Evolutionary conservation across 345 rosid genomes (phyloP).

Genomic region (Rhodamnia rubescens): DNA sequence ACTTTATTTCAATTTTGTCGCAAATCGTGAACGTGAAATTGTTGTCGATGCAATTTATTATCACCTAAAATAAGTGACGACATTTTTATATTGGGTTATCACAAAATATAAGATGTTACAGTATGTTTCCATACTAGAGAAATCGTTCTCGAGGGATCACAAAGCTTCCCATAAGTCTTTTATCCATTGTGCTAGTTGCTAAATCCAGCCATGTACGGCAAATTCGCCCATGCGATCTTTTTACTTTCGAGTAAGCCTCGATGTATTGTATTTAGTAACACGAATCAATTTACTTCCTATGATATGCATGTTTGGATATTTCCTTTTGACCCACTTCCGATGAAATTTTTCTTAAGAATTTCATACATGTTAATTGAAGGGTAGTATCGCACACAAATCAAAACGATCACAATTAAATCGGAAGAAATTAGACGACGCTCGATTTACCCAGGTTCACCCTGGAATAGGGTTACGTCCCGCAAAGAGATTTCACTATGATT

Average conservation of each 20-base stretch:
- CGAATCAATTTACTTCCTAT: neutral
- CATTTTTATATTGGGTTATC: neutral
- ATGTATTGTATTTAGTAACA: neutral
- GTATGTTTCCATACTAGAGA: neutral
- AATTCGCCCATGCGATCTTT: too few relatives aligned
- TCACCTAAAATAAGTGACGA: neutral
- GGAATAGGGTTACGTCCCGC: too few relatives aligned
- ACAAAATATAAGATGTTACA: neutral
- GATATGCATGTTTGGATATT: rapidly evolving
- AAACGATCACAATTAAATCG: too few relatives aligned
- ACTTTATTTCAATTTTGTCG: neutral
- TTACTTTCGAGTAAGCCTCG: too few relatives aligned
- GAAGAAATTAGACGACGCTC: too few relatives aligned
- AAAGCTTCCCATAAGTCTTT: too few relatives aligned
- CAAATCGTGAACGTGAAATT: rapidly evolving
- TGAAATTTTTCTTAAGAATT: neutral
- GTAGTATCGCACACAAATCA: too few relatives aligned
- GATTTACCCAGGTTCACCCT: too few relatives aligned
- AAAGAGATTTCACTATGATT: too few relatives aligned
- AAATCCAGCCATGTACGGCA: too few relatives aligned
- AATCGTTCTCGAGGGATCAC: neutral
- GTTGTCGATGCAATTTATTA: rapidly evolving
- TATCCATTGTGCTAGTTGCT: too few relatives aligned
- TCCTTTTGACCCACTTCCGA: neutral
- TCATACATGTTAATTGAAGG: too few relatives aligned